Percentiles rank a stretch among this genome's conserved stretches.
These are phyloP conservation scores for Aphanomyces stellatus DNA, from an alignment of 352 stramenopile genomes.

Conservation along the genomic window DNA sequence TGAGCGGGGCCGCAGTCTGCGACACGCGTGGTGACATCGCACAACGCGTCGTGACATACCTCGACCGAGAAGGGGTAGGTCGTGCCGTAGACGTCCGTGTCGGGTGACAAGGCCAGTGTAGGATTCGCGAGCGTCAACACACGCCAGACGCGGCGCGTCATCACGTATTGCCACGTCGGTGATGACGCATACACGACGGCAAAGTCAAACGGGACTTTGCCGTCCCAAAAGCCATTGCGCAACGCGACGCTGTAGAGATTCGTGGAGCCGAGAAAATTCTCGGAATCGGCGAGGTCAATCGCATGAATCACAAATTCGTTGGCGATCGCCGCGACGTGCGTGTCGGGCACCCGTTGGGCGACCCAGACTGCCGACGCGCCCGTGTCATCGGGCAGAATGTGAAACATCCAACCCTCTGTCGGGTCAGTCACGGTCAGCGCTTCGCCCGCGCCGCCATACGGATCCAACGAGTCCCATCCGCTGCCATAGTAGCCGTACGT, in stretches of 20 bases:
- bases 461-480: conserved; percentile 69
- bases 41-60: too few relatives aligned
- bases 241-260: conserved; percentile 85
- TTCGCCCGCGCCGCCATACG: conserved; percentile 72
- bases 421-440: conserved; percentile 89
- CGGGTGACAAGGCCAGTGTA: conserved; percentile 48
- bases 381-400: conserved; percentile 92
- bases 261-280: conserved; percentile 83
- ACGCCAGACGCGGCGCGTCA: conserved; percentile 87
- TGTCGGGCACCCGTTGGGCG: conserved; percentile 83
- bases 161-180: conserved; percentile 47
- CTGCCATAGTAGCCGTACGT: conserved; percentile 91
- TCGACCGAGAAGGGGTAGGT: conserved; percentile 85
- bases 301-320: conserved; percentile 94
- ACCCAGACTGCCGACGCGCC: conserved; percentile 87
- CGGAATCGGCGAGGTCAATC: conserved; percentile 58
- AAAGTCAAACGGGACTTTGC: conserved; percentile 78
- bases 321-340: conserved; percentile 76
- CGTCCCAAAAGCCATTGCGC: conserved; percentile 71
- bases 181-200: conserved; percentile 58
- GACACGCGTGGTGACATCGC: too few relatives aligned
- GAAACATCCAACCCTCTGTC: conserved; percentile 92
- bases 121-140: conserved; percentile 79
- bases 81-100: conserved; percentile 59
- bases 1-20: conserved; percentile 33